Base-by-base conservation (phyloP, 1,139 yeast genomes). In the Hyphopichia burtonii region DNA sequence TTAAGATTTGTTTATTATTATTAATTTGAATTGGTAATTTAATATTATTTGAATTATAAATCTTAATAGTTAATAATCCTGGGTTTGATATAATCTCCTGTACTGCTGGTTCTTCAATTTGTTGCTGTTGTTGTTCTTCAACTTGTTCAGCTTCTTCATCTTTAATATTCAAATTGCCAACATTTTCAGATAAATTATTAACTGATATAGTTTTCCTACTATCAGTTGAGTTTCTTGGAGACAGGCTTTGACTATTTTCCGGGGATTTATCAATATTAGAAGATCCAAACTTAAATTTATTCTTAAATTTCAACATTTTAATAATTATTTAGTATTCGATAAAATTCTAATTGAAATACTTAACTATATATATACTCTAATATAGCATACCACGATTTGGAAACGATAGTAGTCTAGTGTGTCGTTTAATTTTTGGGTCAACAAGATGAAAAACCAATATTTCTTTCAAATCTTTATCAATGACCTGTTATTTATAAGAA, bases 11-110 rank as follows among this genome's bases (percentile, higher is more conserved):
- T 53, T 74, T 74, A 52, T 75, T 75, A 48, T 78, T 77, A 51
- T 73, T 73, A 56, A 72, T 72, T 44, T 73, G 74, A 31, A 82
- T 80, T 4, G 95, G 94, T 36, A 86, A 69, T 41, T 75, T 73
- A 44, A 86, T 66, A 42, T 80, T 76, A 43, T 74, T 68, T 7
- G 88, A 84, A 31, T 76, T 74, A 56, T 84, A 82, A 27, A 86
- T 74, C 49, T 85, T 83, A 22, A 86, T 85, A 0, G 87, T 82
- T 42, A 86, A 69, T 23, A 86, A 62, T 0, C 94, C 95, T 0
- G 94, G 93, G 41, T 64, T 62, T 16, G 63, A 28, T 8, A 12
- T n/a, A 5, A 28, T n/a, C 6, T 28, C 17, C 3, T n/a, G 9
- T 28, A 17, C 23, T 20, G 23, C 23, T 20, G 23, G 8, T 20